These are phyloP conservation scores for Irpex rosettiformis DNA, from an alignment of 1,284 basidiomycete genomes.

Conservation along the genomic window DNA sequence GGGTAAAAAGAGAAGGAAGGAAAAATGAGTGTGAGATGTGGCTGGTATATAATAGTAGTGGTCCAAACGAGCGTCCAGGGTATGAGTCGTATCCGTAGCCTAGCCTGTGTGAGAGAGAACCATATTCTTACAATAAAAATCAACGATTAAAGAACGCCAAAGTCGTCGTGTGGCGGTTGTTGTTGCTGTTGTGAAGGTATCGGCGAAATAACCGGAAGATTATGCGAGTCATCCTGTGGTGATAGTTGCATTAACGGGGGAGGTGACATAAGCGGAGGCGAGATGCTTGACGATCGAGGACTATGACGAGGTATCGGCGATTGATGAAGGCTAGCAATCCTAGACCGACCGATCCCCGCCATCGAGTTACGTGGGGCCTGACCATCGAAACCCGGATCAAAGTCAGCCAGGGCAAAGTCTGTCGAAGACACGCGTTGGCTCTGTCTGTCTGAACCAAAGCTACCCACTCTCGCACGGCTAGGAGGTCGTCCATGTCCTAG, in stretches of 20 bases:
- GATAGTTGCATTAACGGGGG: neutral
- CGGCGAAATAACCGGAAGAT: neutral
- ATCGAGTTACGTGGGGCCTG: neutral
- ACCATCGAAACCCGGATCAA: neutral
- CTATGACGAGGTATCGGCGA: neutral
- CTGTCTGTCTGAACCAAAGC: neutral
- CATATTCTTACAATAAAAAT: neutral
- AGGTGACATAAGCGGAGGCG: neutral
- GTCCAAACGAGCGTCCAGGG: neutral
- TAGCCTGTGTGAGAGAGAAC: neutral
- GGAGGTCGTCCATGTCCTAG: conserved; percentile 6
- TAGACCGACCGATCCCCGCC: neutral
- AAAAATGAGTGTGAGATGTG: neutral
- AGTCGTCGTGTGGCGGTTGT: neutral
- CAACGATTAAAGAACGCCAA: neutral
- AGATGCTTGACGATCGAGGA: neutral
- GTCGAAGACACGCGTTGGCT: neutral
- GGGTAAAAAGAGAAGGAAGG: neutral
- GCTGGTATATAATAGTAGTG: neutral
- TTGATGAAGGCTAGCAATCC: neutral
- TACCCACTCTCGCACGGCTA: conserved; percentile 9
- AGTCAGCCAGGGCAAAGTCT: neutral
- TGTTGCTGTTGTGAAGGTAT: neutral
- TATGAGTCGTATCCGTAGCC: neutral
- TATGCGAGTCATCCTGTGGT: neutral